These are phyloP conservation scores for Solanum ahanhuiri DNA, from an alignment of 257 asterid species.

Conservation along the genomic window DNA sequence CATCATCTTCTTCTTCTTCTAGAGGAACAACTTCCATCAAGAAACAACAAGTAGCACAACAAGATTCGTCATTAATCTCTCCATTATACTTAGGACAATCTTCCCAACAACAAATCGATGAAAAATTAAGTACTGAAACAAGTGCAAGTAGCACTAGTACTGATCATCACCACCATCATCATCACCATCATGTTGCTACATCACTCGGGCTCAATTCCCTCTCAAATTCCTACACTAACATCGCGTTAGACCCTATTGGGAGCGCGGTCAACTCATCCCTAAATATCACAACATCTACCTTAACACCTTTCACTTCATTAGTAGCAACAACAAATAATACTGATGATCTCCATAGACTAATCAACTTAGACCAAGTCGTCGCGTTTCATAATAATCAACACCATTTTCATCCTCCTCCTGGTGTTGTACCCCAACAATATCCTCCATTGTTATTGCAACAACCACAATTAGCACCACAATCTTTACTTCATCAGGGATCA, in stretches of 20 bases:
- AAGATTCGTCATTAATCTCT: background rate
- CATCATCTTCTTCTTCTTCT: slow-evolving; percentile 24
- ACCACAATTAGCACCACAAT: background rate
- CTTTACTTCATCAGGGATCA: slow-evolving; percentile 17
- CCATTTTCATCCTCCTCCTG: slow-evolving; percentile 16
- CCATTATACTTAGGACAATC: background rate
- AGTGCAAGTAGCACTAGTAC: slow-evolving; percentile 43
- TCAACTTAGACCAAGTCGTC: slow-evolving; percentile 30
- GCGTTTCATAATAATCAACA: slow-evolving; percentile 12
- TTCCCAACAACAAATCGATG: slow-evolving; percentile 13
- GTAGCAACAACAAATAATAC: slow-evolving; percentile 5
- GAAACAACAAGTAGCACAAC: background rate
- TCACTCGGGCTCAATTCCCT: slow-evolving; percentile 36
- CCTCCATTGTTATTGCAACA: slow-evolving; percentile 21
- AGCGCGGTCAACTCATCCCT: slow-evolving; percentile 12
- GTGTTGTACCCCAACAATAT: slow-evolving; percentile 14
- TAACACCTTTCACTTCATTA: slow-evolving; percentile 6
- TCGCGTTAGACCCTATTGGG: background rate
- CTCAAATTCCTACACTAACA: slow-evolving; percentile 11
- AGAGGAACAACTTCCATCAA: slow-evolving; percentile 8
- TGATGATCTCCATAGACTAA: slow-evolving; percentile 65
- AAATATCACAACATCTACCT: background rate
- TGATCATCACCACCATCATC: background rate
- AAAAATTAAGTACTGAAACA: slow-evolving; percentile 27
- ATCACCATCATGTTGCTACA: slow-evolving; percentile 12